Evolutionary conservation across 1,284 basidiomycete species (phyloP).

Genomic region (Tylopilus sp.): DNA sequence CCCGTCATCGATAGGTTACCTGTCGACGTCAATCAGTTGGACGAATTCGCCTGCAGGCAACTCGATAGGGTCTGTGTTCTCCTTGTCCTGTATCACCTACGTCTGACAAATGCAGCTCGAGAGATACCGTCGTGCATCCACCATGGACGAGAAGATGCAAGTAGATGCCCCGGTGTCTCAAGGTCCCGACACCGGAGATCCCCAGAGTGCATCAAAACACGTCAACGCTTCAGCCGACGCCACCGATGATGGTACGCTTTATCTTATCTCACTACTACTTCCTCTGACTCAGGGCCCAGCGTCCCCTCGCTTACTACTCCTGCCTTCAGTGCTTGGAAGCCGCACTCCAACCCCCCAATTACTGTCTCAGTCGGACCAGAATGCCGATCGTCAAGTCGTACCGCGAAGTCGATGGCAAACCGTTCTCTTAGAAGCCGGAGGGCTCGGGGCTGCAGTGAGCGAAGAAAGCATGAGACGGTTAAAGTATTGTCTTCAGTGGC

Average conservation of each 20-base stretch:
- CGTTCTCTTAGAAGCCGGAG: constrained; percentile 84
- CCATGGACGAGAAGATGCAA: constrained; percentile 28
- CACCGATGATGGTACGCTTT: constrained; percentile 6
- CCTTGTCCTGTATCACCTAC: neutral
- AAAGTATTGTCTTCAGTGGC: constrained; percentile 85
- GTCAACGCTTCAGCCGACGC: constrained; percentile 9
- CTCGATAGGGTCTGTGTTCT: constrained; percentile 63
- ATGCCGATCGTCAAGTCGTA: constrained; percentile 43
- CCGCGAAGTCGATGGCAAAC: constrained; percentile 79
- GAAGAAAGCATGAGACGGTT: constrained; percentile 87
- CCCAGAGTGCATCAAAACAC: neutral
- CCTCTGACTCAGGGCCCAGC: constrained; percentile 8
- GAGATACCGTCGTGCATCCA: constrained; percentile 45
- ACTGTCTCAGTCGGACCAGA: constrained; percentile 22
- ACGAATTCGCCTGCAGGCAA: constrained; percentile 85
- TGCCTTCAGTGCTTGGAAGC: constrained; percentile 6
- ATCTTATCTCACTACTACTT: constrained; percentile 5
- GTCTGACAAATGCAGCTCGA: constrained; percentile 43
- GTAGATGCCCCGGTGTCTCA: constrained; percentile 17
- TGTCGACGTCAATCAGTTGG: constrained; percentile 70
- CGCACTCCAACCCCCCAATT: constrained; percentile 22
- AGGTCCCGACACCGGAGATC: constrained; percentile 1
- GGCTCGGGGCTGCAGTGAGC: constrained; percentile 81
- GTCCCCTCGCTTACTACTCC: neutral
- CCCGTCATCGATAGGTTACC: constrained; percentile 82